Percentiles rank a stretch among this genome's conserved stretches.
Evolutionary conservation across 1,139 yeast species (phyloP).

Genomic region (Meyerozyma elateridarum): DNA sequence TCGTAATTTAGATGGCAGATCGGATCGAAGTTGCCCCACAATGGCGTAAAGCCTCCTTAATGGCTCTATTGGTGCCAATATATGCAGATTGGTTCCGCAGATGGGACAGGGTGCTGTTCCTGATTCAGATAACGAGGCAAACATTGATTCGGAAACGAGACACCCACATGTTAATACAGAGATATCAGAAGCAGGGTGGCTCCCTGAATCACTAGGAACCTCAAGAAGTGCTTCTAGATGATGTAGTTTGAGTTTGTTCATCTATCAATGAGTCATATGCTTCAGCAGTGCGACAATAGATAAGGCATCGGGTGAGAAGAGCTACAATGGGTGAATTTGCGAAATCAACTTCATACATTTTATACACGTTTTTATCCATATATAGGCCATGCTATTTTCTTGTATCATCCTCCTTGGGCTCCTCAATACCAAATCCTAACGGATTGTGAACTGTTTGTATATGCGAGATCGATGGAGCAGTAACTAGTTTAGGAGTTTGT

Average conservation of each 20-base stretch:
- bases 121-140: constrained; percentile 16
- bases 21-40: constrained; percentile 11
- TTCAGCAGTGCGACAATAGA: no score
- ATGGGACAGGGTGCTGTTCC: constrained; percentile 40
- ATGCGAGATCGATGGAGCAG: constrained; percentile 1
- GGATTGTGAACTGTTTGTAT: constrained; percentile 3
- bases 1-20: constrained; percentile 6
- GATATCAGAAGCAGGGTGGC: constrained; percentile 40
- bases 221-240: constrained; percentile 28
- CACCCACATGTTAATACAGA: constrained; percentile 69
- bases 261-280: no score
- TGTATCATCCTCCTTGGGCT: no score
- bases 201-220: constrained; percentile 20
- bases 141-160: constrained; percentile 50
- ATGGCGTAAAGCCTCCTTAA: constrained; percentile 46
- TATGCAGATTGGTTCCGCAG: constrained; percentile 30
- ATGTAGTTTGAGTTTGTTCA: constrained; percentile 26
- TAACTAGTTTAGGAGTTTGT: neutral
- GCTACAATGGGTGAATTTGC: no score
- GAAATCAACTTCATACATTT: no score
- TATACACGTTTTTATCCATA: no score
- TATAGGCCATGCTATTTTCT: no score
- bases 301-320: no score
- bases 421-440: no score
- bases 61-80: constrained; percentile 48